Evolutionary conservation across 148 eudicot species (phyloP), one percentile per base, ranked within the genome.

Genomic region (Rhododendron simsii): DNA sequence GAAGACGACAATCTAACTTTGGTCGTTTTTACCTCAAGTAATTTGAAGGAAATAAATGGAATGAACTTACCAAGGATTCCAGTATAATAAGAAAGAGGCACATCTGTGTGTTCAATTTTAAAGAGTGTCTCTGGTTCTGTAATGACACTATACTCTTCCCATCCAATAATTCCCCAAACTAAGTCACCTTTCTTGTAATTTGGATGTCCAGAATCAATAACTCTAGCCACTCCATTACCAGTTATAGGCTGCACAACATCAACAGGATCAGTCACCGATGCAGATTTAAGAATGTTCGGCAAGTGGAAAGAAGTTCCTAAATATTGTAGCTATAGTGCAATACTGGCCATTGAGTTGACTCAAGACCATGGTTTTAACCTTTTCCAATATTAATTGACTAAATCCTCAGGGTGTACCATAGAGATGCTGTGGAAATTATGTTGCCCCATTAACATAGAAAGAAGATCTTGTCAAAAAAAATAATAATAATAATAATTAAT

Each of bases 81-180:
- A 0, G 95, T 90, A 84, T 91, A 93, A 84, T 93, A 93, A 71
- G 94, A 91, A 44, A 93, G 94, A 77, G 95, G 98, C 71, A 93
- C 94, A 81, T 93, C 94, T 14, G 89, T 90, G 74, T 94, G 85
- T 47, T 92, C 83, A 59, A 94, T 93, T 80, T 94, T 94, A 81
- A 92, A 86, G 12, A 91, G 53, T 18, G 30, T 30, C 30, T 30
- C 30, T 30, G 30, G 30, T 30, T 30, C 30, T 30, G 30, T 30
- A 30, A 30, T 81, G 50, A 91, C 84, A 73, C 91, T 92, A 59
- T 94, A 94, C 80, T 94, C 94, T 87, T 92, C 96, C 93, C 93
- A 94, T 69, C 92, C 89, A 37, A 94, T 92, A 0, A 81, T 41
- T 59, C 96, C 95, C 93, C 92, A 91, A 11, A 94, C 86, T 4